Conservation (phyloP, 2,329 filamentous ascomycete genomes). For the Monosporascus sp. region DNA sequence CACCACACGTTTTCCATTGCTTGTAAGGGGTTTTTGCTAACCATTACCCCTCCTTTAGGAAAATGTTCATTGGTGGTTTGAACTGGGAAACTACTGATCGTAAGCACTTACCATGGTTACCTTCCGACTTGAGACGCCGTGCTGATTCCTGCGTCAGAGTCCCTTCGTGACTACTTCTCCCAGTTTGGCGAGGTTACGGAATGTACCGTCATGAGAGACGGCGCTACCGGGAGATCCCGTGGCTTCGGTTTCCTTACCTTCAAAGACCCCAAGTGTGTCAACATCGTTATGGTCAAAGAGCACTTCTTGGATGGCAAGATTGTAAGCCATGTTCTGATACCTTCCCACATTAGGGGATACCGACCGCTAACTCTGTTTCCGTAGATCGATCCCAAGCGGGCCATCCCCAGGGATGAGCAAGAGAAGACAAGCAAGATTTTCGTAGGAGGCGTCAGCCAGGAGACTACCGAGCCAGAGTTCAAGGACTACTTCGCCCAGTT, state of each 20-base stretch:
- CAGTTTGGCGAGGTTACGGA: slow-evolving; percentile 96
- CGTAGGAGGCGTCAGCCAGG: slow-evolving; percentile 94
- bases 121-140: neutral
- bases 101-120: slow-evolving; percentile 43
- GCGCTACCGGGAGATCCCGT: slow-evolving; percentile 84
- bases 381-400: slow-evolving; percentile 95
- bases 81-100: slow-evolving; percentile 99
- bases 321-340: slow-evolving; percentile 50
- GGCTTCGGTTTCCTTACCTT: slow-evolving; percentile 98
- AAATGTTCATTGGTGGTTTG: slow-evolving; percentile 98
- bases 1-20: slow-evolving; percentile 5
- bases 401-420: slow-evolving; percentile 95
- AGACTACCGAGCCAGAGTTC: slow-evolving; percentile 94
- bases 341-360: neutral
- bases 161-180: slow-evolving; percentile 92
- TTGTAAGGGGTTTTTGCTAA: slow-evolving; percentile 15
- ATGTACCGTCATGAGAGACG: slow-evolving; percentile 99
- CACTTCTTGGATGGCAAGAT: slow-evolving; percentile 98
- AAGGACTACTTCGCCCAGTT: slow-evolving; percentile 96
- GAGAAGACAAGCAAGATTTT: slow-evolving; percentile 99
- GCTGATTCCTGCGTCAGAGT: slow-evolving; percentile 56
- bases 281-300: slow-evolving; percentile 99
- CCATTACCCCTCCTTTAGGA: slow-evolving; percentile 51
- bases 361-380: slow-evolving; percentile 13
- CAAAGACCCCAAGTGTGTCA: slow-evolving; percentile 95